Evolutionary conservation across 78 protist genomes (phyloP).

Genomic region (Planoprotostelium fungivorum): DNA sequence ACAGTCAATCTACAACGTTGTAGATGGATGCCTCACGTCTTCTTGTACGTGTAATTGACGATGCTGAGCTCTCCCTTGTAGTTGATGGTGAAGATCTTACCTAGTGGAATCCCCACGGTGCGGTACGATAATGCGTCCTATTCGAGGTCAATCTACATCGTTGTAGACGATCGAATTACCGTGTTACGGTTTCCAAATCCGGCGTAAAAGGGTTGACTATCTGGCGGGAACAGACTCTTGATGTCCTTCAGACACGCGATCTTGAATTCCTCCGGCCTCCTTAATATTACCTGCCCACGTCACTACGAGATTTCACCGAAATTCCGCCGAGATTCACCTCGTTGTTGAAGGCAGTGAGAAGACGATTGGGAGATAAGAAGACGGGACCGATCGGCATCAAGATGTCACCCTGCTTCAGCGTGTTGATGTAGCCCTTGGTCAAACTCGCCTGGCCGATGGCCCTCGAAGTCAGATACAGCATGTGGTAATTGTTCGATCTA

Average conservation of each 20-base stretch:
- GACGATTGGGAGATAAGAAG: slow-evolving; percentile 87
- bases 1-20: not conserved
- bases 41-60: slow-evolving; percentile 49
- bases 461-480: slow-evolving; percentile 87
- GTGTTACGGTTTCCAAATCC: slow-evolving; percentile 94
- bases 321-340: slow-evolving; percentile 49
- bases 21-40: slow-evolving; percentile 13
- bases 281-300: slow-evolving; percentile 28
- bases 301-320: not conserved
- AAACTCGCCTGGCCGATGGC: slow-evolving; percentile 79
- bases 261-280: slow-evolving; percentile 94
- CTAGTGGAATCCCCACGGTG: slow-evolving; percentile 62
- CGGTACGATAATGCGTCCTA: slow-evolving; percentile 60
- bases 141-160: not conserved
- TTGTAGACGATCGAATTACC: slow-evolving; percentile 29
- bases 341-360: slow-evolving; percentile 71
- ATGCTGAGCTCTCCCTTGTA: slow-evolving; percentile 49
- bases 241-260: slow-evolving; percentile 77
- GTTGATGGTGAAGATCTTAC: slow-evolving; percentile 68
- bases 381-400: slow-evolving; percentile 92
- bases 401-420: slow-evolving; percentile 25
- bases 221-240: slow-evolving; percentile 73
- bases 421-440: slow-evolving; percentile 31
- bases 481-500: slow-evolving; percentile 80
- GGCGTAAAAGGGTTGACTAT: slow-evolving; percentile 82